Conservation (phyloP, 1,284 basidiomycete genomes). For the Trametes hirsuta region DNA sequence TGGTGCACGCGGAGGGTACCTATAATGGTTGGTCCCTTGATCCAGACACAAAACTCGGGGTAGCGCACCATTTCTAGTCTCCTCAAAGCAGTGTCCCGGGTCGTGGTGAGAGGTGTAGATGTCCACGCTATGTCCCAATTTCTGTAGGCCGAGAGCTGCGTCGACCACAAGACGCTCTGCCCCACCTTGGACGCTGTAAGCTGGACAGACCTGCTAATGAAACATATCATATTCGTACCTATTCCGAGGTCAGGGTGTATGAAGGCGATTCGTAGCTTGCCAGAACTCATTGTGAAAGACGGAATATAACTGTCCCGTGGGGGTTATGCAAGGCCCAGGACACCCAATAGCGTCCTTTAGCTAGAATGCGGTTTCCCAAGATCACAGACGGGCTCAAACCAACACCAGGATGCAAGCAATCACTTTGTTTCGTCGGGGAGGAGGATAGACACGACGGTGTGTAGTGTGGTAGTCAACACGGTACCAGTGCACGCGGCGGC, state of each 20-base stretch:
- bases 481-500: too few species aligned
- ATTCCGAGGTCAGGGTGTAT: conserved; percentile 96
- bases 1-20: conserved; percentile 86
- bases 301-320: too few species aligned
- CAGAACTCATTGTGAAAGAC: conserved; percentile 1
- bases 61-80: conserved; percentile 79
- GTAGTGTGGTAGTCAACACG: too few species aligned
- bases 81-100: conserved; percentile 83
- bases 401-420: too few species aligned
- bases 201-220: background rate
- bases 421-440: too few species aligned
- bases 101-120: conserved; percentile 97
- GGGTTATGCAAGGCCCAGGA: too few species aligned
- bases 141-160: conserved; percentile 87
- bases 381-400: too few species aligned
- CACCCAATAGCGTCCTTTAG: too few species aligned
- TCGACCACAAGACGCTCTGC: conserved; percentile 97
- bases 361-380: too few species aligned
- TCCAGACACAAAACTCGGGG: background rate
- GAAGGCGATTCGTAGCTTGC: conserved; percentile 65
- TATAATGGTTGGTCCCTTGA: conserved; percentile 35
- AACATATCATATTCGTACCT: conserved; percentile 52
- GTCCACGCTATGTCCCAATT: conserved; percentile 85
- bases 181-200: conserved; percentile 62
- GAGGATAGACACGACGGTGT: too few species aligned